phyloP scores from a whole-genome alignment of 2,329 filamentous ascomycete species.

The Botrytis squamosa region DNA sequence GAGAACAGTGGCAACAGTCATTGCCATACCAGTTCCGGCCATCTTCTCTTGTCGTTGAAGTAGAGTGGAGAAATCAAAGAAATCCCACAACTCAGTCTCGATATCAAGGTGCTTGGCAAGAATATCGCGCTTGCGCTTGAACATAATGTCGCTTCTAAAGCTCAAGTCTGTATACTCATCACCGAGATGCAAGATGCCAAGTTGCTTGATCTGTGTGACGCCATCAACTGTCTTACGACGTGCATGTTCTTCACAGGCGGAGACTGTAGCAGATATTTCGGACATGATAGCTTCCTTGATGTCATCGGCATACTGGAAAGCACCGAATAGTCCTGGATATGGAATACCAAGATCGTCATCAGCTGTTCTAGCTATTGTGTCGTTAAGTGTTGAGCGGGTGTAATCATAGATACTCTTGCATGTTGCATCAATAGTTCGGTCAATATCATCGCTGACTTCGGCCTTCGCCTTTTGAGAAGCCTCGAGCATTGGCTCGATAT shows the following conservation, averaged over 20 bases:
- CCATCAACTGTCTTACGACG: conserved; percentile 73
- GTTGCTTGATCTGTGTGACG: conserved; percentile 82
- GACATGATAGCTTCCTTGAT: conserved; percentile 89
- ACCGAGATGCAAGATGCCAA: conserved; percentile 85
- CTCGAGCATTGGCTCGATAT: conserved; percentile 83
- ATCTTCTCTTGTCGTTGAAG: conserved; percentile 93
- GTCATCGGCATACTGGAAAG: conserved; percentile 91
- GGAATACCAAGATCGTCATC: conserved; percentile 76
- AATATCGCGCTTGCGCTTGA: conserved; percentile 76
- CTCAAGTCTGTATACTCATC: conserved; percentile 81
- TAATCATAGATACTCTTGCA: conserved; percentile 83
- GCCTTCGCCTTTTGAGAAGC: conserved; percentile 75
- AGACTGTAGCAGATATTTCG: conserved; percentile 77
- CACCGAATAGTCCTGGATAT: conserved; percentile 81
- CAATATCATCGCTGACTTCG: conserved; percentile 78
- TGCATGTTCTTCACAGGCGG: conserved; percentile 81
- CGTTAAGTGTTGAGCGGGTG: conserved; percentile 71
- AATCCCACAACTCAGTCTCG: conserved; percentile 85
- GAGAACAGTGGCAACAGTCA: conserved; percentile 85
- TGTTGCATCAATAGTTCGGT: conserved; percentile 78
- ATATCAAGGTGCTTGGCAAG: conserved; percentile 83
- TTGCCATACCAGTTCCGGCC: conserved; percentile 88
- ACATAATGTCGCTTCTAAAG: conserved; percentile 89
- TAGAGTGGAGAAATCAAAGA: conserved; percentile 81
- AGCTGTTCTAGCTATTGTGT: conserved; percentile 74